Base-by-base conservation (phyloP, 495 filamentous ascomycete species). In the Staphylotrichum tortipilum region DNA sequence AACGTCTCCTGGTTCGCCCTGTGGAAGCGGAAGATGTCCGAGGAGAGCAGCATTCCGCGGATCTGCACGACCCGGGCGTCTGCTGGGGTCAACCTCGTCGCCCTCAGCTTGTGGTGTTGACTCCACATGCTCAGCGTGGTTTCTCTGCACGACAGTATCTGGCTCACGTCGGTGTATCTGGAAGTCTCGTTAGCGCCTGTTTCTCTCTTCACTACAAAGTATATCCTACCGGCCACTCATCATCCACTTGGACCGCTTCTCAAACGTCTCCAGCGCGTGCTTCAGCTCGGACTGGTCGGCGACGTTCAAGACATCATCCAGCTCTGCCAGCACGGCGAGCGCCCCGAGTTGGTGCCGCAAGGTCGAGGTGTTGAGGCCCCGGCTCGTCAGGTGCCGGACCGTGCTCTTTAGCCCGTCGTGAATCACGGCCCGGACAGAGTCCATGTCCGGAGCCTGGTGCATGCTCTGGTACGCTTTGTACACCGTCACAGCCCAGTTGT, bases 1-100 rank as follows among this genome's bases (percentile, higher is more conserved):
- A 97, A 62, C 2, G 90, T 90, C 55, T 92, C 87, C 60, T 97
- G 91, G 3, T 85, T 75, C 17, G 85, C 84, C 28, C 78, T 85
- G 61, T 95, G 88, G 48, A 76, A 79, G 40, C 88, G 78, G 51
- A 84, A 85, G 44, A 94, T 78, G 35, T 77, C 69, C 7, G 90
- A 83, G 2, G 88, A 84, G 22, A 80, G 66, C 3, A 95, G 72
- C 54, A 94, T 77, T 11, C 78, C 77, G 42, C 82, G 78, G 15
- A 88, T 78, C 61, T 96, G 86, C 10, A 84, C 68, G 7, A 86
- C 64, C 31, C 83, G 80, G n/a, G 82, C 76, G 49, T 85, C 80
- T 34, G 75, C 74, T 3, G 72, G 67, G 21, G 68, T 74, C 18
- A 87, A 54, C 19, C 76, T 75, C 14, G 83, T 66, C 3, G 77